Percentiles rank a stretch among this genome's conserved stretches.
Conservation (phyloP, 2,329 filamentous ascomycete species). For the Monilinia fructicola region DNA sequence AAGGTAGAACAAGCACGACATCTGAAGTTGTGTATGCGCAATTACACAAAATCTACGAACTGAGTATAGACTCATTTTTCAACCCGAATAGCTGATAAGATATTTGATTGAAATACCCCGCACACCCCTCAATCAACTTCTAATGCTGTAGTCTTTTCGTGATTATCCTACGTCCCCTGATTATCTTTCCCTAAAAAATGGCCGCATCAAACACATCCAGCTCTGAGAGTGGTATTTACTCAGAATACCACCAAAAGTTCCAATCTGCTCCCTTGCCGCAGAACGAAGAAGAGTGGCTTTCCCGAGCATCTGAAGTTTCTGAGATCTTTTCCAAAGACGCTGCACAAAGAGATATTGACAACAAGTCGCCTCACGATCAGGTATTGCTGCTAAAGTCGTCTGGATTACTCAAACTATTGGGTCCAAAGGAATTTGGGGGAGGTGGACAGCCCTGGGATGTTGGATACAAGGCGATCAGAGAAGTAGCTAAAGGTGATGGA, state of each 20-base stretch:
- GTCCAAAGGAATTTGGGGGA: constrained; percentile 51
- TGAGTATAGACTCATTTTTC: not conserved
- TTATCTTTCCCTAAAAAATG: not conserved
- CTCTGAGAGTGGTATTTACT: not conserved
- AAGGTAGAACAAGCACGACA: not conserved
- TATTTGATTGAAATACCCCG: constrained; percentile 1
- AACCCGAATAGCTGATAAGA: not conserved
- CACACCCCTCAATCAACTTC: not conserved
- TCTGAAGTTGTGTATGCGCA: not conserved
- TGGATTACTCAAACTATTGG: constrained; percentile 51
- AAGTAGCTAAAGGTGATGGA: constrained; percentile 64
- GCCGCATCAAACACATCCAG: not conserved
- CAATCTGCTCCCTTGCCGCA: constrained; percentile 7
- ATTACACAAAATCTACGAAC: not conserved
- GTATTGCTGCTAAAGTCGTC: constrained; percentile 52
- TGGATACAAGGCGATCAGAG: constrained; percentile 58
- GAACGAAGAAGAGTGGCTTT: constrained; percentile 17
- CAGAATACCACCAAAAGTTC: constrained; percentile 6
- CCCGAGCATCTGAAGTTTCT: constrained; percentile 8
- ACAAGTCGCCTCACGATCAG: constrained; percentile 53
- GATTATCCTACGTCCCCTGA: not conserved
- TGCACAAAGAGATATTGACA: constrained; percentile 47
- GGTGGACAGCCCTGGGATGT: constrained; percentile 54
- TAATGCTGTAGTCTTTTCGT: not conserved
- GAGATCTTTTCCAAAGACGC: constrained; percentile 20